Base-by-base conservation (phyloP, 2,329 filamentous ascomycete species). In the Aspergillus neoniger region DNA sequence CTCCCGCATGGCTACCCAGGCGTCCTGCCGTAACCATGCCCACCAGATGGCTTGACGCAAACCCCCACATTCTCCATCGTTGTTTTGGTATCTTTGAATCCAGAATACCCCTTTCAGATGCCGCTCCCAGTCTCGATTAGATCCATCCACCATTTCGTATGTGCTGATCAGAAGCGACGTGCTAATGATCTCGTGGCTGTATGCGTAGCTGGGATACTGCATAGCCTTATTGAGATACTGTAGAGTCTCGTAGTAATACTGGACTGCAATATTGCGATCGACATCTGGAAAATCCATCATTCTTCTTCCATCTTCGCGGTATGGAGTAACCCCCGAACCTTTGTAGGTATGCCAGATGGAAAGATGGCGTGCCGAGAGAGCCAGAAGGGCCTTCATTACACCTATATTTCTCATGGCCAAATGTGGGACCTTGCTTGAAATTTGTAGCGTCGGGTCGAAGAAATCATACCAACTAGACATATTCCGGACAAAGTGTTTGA, bases 91-190 rank as follows among this genome's bases (percentile, higher is more conserved):
- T n/a, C 85, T 76, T 59, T 88, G 83, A 15, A 88, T 88, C 83
- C 86, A 88, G 64, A 88, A 89, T 0, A 88, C 85, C 0, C 86
- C 86, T 67, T 87, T 84, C 0, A 88, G 75, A 67, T 89, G 86
- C 2, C 84, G 76, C 62, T 88, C 83, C 86, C 86, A 88, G 48
- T 80, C 81, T 71, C 83, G 70, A 17, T 81, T 80, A 5, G 81
- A 81, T 3, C 81, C 83, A 55, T 86, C 83, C n/a, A 88, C 81
- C 86, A 88, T 88, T 71, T 88, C 86, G 64, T 88, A 88, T 0
- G 84, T 85, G 12, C 84, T 86, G 30, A 88, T 84, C 15, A 88
- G 78, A 0, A 88, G 74, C 0, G 85, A 82, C 0, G 85, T 88
- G 0, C 83, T 82, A 28, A 87, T 78, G 0, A 89, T 75, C 67